A percentile compares a stretch with the other conserved stretches of the same genome.
These are phyloP conservation scores for Helotiales sp. DNA, from an alignment of 2,329 filamentous ascomycete species.

Conservation along the genomic window DNA sequence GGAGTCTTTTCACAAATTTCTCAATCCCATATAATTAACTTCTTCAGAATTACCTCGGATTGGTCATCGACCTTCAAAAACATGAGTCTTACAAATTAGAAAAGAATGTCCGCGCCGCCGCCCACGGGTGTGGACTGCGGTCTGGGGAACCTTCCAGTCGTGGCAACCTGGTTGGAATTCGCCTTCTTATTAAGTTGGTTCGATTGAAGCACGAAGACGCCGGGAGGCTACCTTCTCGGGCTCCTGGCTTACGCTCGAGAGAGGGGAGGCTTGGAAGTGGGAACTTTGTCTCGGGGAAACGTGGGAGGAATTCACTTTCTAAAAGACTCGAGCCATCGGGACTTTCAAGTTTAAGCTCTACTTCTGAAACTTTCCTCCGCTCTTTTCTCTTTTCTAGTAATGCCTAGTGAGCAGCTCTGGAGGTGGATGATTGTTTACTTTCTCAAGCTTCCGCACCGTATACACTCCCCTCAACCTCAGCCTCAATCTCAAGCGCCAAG, in stretches of 20 bases:
- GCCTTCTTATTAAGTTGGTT: not conserved
- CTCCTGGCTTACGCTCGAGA: not conserved
- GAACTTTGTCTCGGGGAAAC: not conserved
- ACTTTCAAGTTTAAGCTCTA: too few species aligned
- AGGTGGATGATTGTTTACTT: too few species aligned
- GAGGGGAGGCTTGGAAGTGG: too few species aligned
- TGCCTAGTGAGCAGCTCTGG: too few species aligned
- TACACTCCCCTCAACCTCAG: too few species aligned
- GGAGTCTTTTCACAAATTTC: not conserved
- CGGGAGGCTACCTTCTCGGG: not conserved
- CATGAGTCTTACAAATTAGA: not conserved
- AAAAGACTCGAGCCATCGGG: not conserved
- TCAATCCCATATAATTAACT: not conserved
- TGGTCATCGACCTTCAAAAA: conserved; percentile 3
- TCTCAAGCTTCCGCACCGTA: too few species aligned
- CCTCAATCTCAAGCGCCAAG: not conserved
- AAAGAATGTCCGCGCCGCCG: not conserved
- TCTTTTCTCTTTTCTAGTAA: too few species aligned
- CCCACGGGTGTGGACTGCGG: not conserved
- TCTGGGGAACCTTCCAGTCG: not conserved
- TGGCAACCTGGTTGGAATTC: not conserved
- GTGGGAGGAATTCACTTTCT: not conserved
- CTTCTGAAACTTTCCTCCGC: too few species aligned
- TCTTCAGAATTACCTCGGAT: not conserved
- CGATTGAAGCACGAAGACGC: not conserved